Conservation (phyloP, 495 filamentous ascomycete species). For the Penicillium chermesinum region DNA sequence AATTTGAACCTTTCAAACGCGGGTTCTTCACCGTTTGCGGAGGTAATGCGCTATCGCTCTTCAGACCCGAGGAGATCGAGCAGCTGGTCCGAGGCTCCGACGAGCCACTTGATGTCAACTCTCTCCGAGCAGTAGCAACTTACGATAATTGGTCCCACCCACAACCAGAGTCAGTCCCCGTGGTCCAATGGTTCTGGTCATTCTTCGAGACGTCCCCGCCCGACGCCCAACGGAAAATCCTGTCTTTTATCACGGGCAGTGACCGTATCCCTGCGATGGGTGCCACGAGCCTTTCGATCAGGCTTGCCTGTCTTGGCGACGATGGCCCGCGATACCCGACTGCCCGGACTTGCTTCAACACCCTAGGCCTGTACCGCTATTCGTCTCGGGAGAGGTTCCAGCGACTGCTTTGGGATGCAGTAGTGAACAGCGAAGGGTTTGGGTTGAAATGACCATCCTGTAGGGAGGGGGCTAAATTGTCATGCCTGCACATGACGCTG, state of each 20-base stretch:
- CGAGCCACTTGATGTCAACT: constrained; percentile 71
- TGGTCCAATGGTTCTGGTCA: constrained; percentile 86
- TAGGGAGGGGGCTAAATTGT: too few relatives aligned
- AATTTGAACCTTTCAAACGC: constrained; percentile 93
- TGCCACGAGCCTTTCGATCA: constrained; percentile 72
- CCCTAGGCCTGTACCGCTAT: constrained; percentile 72
- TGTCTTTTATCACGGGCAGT: constrained; percentile 90
- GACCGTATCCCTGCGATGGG: constrained; percentile 92
- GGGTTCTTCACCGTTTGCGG: constrained; percentile 93
- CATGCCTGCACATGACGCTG: too few relatives aligned
- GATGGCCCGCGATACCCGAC: constrained; percentile 72
- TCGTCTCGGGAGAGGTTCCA: constrained; percentile 58
- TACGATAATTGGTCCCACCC: constrained; percentile 71
- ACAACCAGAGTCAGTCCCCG: constrained; percentile 53
- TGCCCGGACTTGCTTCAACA: constrained; percentile 90
- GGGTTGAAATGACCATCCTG: constrained; percentile 69
- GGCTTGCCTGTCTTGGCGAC: constrained; percentile 68
- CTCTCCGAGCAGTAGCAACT: constrained; percentile 69
- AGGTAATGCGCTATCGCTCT: constrained; percentile 82
- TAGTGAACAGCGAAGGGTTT: constrained; percentile 89
- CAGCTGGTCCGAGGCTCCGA: constrained; percentile 85
- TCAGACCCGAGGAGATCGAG: constrained; percentile 93
- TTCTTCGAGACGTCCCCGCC: constrained; percentile 63
- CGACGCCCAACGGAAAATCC: constrained; percentile 65
- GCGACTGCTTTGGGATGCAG: constrained; percentile 75